These are phyloP conservation scores for Colletotrichum eremochloae DNA, from an alignment of 2,329 filamentous ascomycete species.

Conservation along the genomic window DNA sequence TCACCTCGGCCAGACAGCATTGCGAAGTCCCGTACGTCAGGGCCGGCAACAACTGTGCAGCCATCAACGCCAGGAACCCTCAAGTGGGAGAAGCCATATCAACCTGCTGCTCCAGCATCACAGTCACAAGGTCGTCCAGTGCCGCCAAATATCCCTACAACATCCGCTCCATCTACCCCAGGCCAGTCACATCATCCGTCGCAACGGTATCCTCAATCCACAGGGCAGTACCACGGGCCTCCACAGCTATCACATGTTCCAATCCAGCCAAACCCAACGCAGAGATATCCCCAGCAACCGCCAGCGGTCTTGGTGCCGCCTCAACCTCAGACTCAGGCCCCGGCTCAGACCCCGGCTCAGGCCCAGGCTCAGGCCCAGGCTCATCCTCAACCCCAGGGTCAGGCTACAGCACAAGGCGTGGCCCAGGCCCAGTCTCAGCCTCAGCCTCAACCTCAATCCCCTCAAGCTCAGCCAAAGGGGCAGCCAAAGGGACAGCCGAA, in stretches of 20 bases:
- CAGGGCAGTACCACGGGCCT: slow-evolving; percentile 37
- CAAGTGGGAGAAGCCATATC: slow-evolving; percentile 60
- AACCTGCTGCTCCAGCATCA: slow-evolving; percentile 51
- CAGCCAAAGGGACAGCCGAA: slow-evolving; percentile 49
- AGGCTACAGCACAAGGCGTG: slow-evolving; percentile 18
- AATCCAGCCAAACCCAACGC: slow-evolving; percentile 38
- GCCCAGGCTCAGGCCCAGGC: slow-evolving; percentile 44
- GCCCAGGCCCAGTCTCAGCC: slow-evolving; percentile 39
- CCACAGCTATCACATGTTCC: slow-evolving; percentile 29
- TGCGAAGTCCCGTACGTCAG: slow-evolving; percentile 50
- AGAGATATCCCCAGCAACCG: slow-evolving; percentile 41
- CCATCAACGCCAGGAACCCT: slow-evolving; percentile 46
- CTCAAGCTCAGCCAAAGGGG: slow-evolving; percentile 45
- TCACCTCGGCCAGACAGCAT: slow-evolving; percentile 52
- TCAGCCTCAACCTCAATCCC: slow-evolving; percentile 45
- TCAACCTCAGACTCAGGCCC: slow-evolving; percentile 42
- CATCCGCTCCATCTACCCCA: slow-evolving; percentile 32
- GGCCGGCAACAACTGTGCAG: slow-evolving; percentile 47
- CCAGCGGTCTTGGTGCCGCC: slow-evolving; percentile 37
- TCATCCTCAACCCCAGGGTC: slow-evolving; percentile 47
- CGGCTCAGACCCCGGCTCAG: slow-evolving; percentile 44
- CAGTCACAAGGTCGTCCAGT: slow-evolving; percentile 44
- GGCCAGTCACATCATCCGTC: slow-evolving; percentile 42
- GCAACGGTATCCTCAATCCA: slow-evolving; percentile 40
- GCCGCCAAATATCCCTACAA: slow-evolving; percentile 20